A percentile compares a stretch with the other conserved stretches of the same genome.
Evolutionary conservation across 805 yeast genomes (phyloP).

Genomic region (Peterozyma toletana): DNA sequence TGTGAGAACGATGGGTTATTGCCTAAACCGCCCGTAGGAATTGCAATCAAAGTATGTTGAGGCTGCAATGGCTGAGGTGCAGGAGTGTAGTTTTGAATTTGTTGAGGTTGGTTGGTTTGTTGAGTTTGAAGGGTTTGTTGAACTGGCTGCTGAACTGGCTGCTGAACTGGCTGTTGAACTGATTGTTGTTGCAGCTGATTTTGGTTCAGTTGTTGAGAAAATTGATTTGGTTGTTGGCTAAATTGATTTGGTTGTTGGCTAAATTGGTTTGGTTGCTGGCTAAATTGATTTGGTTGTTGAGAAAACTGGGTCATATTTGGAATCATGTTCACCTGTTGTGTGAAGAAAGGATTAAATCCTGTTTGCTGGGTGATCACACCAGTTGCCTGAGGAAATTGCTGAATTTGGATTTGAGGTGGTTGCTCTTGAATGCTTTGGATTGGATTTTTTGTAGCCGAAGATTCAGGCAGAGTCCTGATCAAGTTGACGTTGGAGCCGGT

Average conservation of each 20-base stretch:
- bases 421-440: not conserved
- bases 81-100: slow-evolving; percentile 5
- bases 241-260: too few relatives aligned
- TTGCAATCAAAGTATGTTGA: slow-evolving; percentile 7
- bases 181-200: too few relatives aligned
- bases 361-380: slow-evolving; percentile 5
- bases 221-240: too few relatives aligned
- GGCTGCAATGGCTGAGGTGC: slow-evolving; percentile 7
- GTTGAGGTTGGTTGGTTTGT: slow-evolving; percentile 10
- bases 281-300: too few relatives aligned
- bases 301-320: too few relatives aligned
- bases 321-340: too few relatives aligned
- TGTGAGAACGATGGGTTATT: slow-evolving; percentile 1
- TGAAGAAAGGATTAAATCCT: too few relatives aligned
- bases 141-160: not conserved
- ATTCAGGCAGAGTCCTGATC: slow-evolving; percentile 5
- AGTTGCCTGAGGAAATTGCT: not conserved
- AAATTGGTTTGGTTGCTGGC: too few relatives aligned
- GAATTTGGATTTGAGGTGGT: too few relatives aligned
- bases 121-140: slow-evolving; percentile 11
- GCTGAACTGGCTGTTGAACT: not conserved
- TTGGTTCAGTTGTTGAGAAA: too few relatives aligned
- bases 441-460: slow-evolving; percentile 9
- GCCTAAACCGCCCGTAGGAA: slow-evolving; percentile 13
- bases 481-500: slow-evolving; percentile 5